Conservation (phyloP, 257 asterid species). For the Scutellaria minor region DNA sequence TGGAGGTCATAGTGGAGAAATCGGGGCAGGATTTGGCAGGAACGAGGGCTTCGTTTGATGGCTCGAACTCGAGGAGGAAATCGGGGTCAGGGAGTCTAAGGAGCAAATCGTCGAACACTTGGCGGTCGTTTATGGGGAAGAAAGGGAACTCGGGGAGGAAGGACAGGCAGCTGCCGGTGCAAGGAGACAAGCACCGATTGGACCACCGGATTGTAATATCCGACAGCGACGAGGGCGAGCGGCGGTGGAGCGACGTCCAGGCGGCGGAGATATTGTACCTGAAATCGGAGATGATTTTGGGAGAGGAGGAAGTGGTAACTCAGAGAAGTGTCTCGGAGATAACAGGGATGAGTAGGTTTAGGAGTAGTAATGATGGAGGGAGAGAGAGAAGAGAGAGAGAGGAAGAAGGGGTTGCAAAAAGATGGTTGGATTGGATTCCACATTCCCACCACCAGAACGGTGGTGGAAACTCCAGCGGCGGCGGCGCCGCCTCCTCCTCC, state of each 20-base stretch:
- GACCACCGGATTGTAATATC: constrained; percentile 75
- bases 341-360: constrained; percentile 63
- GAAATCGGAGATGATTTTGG: constrained; percentile 38
- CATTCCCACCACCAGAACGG: constrained; percentile 44
- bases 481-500: constrained; percentile 25
- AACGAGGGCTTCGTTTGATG: constrained; percentile 51
- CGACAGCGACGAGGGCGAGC: constrained; percentile 24
- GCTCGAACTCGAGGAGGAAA: constrained; percentile 32
- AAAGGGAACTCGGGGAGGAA: constrained; percentile 34
- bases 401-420: constrained; percentile 49
- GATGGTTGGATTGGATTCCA: constrained; percentile 75
- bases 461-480: constrained; percentile 21
- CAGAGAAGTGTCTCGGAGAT: constrained; percentile 75
- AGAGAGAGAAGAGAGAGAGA: constrained; percentile 33
- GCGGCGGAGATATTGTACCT: constrained; percentile 52
- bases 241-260: constrained; percentile 63
- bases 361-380: constrained; percentile 32
- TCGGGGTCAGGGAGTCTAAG: background rate
- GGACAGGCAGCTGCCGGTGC: constrained; percentile 41
- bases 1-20: constrained; percentile 50
- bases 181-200: constrained; percentile 50
- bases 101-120: constrained; percentile 32
- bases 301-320: constrained; percentile 37
- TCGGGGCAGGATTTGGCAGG: constrained; percentile 33
- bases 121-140: constrained; percentile 1